These are phyloP conservation scores for Maudiozyma serrabonitensis DNA, from an alignment of 805 yeast genomes.

Conservation along the genomic window DNA sequence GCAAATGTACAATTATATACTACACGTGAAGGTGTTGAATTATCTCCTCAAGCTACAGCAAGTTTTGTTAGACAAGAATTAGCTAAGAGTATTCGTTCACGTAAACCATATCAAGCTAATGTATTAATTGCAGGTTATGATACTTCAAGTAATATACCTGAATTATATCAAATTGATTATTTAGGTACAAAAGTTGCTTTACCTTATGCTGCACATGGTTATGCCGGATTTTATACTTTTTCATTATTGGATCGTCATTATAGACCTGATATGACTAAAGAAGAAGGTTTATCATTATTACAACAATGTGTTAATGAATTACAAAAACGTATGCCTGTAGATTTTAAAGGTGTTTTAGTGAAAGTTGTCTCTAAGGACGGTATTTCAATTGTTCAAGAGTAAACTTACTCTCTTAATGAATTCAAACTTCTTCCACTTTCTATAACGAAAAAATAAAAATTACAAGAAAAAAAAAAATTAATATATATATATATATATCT, in stretches of 20 bases:
- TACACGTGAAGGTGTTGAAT: conserved; percentile 74
- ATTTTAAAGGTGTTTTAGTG: conserved; percentile 77
- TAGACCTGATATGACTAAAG: conserved; percentile 59
- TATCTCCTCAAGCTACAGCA: conserved; percentile 79
- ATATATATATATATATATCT: background rate
- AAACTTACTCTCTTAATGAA: background rate
- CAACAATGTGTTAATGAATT: conserved; percentile 69
- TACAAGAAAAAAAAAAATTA: too few species aligned
- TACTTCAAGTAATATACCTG: conserved; percentile 45
- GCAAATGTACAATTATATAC: conserved; percentile 85
- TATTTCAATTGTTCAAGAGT: conserved; percentile 34
- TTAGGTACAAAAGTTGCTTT: conserved; percentile 83
- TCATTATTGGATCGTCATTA: conserved; percentile 88
- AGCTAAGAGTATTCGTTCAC: conserved; percentile 81
- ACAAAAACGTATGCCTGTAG: conserved; percentile 61
- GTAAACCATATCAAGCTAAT: conserved; percentile 92
- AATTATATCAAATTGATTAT: conserved; percentile 84
- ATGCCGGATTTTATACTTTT: conserved; percentile 91
- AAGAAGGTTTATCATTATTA: conserved; percentile 71
- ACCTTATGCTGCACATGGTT: conserved; percentile 97
- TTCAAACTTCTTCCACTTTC: background rate
- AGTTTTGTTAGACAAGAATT: conserved; percentile 80
- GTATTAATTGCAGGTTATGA: conserved; percentile 81
- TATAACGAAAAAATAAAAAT: background rate
- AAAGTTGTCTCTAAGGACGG: conserved; percentile 52